Evolutionary conservation across 352 stramenopile genomes (phyloP).

Genomic region (Phytophthora cactorum): DNA sequence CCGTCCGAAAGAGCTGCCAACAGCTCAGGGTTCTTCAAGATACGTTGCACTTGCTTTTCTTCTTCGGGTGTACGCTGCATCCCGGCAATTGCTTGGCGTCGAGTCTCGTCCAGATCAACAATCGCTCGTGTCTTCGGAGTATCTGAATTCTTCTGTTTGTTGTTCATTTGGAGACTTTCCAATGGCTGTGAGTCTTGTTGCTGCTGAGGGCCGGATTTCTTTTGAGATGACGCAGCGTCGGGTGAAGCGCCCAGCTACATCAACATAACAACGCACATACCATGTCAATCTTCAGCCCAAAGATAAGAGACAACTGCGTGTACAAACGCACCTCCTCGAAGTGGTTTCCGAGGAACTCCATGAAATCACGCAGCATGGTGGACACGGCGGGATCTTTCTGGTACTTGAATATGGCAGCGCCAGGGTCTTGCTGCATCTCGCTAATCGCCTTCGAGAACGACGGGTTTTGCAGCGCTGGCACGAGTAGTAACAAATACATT

Average conservation of each 20-base stretch:
- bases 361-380: conserved; percentile 70
- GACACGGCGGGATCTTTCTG: conserved; percentile 65
- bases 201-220: conserved; percentile 11
- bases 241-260: conserved; percentile 43
- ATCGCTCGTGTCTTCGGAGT: conserved; percentile 38
- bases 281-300: not conserved
- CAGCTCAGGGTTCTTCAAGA: conserved; percentile 71
- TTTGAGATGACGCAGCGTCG: conserved; percentile 30
- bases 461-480: conserved; percentile 66
- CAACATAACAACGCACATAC: not conserved
- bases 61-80: conserved; percentile 67
- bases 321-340: conserved; percentile 65
- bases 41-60: conserved; percentile 71
- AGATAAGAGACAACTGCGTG: not conserved
- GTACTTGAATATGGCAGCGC: conserved; percentile 69
- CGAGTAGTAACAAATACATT: not conserved
- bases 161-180: not conserved
- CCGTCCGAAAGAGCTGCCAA: conserved; percentile 63
- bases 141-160: not conserved
- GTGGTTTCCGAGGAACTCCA: conserved; percentile 73
- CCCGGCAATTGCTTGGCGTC: conserved; percentile 60
- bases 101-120: conserved; percentile 61
- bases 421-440: conserved; percentile 72
- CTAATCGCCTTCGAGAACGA: conserved; percentile 71
- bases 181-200: conserved; percentile 10